Evolutionary conservation across 106 monocot genomes (phyloP).

Genomic region (Dioscorea dumetorum): DNA sequence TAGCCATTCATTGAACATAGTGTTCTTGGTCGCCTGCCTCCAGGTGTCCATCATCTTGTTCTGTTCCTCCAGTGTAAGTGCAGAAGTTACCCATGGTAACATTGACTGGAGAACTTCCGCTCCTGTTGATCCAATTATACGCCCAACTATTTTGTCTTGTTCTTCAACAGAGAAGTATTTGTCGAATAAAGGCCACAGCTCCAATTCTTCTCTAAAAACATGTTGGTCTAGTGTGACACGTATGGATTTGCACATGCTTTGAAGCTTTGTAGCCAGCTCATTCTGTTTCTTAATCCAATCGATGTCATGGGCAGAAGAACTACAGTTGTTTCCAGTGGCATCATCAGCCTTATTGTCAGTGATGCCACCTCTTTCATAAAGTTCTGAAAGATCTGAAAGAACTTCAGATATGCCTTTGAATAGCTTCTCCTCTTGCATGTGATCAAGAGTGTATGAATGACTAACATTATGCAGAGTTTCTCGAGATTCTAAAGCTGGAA

Average conservation of each 20-base stretch:
- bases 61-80: constrained; percentile 89
- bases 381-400: constrained; percentile 66
- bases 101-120: constrained; percentile 98
- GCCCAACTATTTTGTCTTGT: constrained; percentile 95
- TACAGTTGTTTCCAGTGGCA: constrained; percentile 4
- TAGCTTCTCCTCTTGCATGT: constrained; percentile 95
- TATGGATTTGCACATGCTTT: constrained; percentile 98
- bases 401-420: constrained; percentile 83
- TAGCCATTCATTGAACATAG: constrained; percentile 99
- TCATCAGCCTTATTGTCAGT: constrained; percentile 2
- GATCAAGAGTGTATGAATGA: constrained; percentile 94
- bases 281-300: constrained; percentile 53
- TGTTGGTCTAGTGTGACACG: constrained; percentile 92
- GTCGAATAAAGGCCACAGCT: constrained; percentile 97
- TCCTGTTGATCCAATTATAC: constrained; percentile 96
- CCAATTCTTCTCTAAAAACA: constrained; percentile 92
- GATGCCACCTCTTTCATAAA: constrained; percentile 37
- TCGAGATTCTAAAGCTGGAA: constrained; percentile 96
- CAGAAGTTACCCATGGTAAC: constrained; percentile 99
- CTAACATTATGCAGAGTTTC: constrained; percentile 98
- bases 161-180: constrained; percentile 93
- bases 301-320: constrained; percentile 6
- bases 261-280: constrained; percentile 91
- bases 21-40: constrained; percentile 91
- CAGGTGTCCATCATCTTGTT: constrained; percentile 98